A percentile compares a stretch with the other conserved stretches of the same genome.
Conservation (phyloP, 2,329 filamentous ascomycete species). For the Paraphaeosphaeria minitans region DNA sequence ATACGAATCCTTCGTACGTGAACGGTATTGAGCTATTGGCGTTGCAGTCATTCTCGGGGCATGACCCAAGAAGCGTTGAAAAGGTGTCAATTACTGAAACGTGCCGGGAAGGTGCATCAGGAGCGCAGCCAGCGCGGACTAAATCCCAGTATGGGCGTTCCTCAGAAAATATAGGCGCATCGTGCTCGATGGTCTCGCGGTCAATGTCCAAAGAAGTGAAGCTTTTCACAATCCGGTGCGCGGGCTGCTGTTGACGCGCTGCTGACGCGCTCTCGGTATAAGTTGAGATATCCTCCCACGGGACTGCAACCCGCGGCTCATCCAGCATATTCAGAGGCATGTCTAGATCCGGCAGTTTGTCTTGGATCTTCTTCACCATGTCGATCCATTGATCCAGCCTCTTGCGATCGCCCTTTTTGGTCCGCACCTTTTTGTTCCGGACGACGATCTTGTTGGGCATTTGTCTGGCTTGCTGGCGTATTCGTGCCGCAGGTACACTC, state of each 20-base stretch:
- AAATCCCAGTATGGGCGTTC: slow-evolving; percentile 50
- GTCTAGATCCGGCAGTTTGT: slow-evolving; percentile 53
- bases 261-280: slow-evolving; percentile 43
- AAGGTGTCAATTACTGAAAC: slow-evolving; percentile 44
- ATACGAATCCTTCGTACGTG: slow-evolving; percentile 53
- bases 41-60: slow-evolving; percentile 5
- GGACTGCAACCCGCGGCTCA: slow-evolving; percentile 54
- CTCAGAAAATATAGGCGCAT: slow-evolving; percentile 40
- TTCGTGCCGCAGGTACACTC: slow-evolving; percentile 49
- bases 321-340: slow-evolving; percentile 58
- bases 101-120: slow-evolving; percentile 45
- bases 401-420: slow-evolving; percentile 36
- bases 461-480: slow-evolving; percentile 49
- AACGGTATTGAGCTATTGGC: slow-evolving; percentile 29
- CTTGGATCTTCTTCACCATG: slow-evolving; percentile 45
- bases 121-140: slow-evolving; percentile 49
- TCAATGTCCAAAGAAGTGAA: slow-evolving; percentile 26
- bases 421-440: slow-evolving; percentile 44
- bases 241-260: slow-evolving; percentile 34
- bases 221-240: slow-evolving; percentile 27
- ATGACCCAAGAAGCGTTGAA: slow-evolving; percentile 42
- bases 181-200: slow-evolving; percentile 29
- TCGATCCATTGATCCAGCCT: slow-evolving; percentile 52
- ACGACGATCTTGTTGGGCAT: slow-evolving; percentile 48
- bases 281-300: slow-evolving; percentile 52